Base-by-base conservation (phyloP, 2,329 filamentous ascomycete species). In the Calonectria leucothoes region DNA sequence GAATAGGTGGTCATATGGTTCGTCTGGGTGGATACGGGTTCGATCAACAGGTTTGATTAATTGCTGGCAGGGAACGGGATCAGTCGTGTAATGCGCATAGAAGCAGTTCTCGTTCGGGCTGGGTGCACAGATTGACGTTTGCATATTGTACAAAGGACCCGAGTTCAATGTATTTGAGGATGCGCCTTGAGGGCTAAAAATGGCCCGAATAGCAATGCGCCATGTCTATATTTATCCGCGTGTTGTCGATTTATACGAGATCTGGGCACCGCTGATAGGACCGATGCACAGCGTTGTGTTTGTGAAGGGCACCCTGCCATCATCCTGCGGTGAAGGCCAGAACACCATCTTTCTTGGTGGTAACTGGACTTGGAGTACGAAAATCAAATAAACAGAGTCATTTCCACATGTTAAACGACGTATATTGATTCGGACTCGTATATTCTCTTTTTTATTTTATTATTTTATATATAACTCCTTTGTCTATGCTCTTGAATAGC, bases 201-300 rank as follows among this genome's bases (percentile, higher is more conserved):
- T 61, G 55, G 55, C 31, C 33, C 55, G 55, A 39, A 39, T 42
- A 61, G 55, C 31, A 61, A 29, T 61, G 35, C 35, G 55, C 27
- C 55, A 39, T 61, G 55, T 61, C 55, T 61, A 61, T 39, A 61
- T 61, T 61, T 61, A 61, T 61, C 55, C 55, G 25, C 14, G 23
- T 39, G n/a, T 37, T 27, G 23, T 39, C 33, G 7, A 39, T 15
- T 37, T 61, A 61, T 61, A 61, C 55, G 55, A 61, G 55, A 61
- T 39, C 37, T 6, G 55, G 23, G n/a, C 35, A 15, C 14, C 11
- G 12, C 55, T 61, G 55, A 61, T 61, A 39, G 55, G 55, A 27
- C 10, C 4, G 55, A 25, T 11, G 23, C 6, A 35, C 23, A 61
- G 14, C n/a, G 33, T 27, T 25, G 55, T 27, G 55, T 61, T 39